Evolutionary conservation across 768 basidiomycete genomes (phyloP), one percentile per base, ranked within the genome.

Genomic region (Pulveroboletus frians): DNA sequence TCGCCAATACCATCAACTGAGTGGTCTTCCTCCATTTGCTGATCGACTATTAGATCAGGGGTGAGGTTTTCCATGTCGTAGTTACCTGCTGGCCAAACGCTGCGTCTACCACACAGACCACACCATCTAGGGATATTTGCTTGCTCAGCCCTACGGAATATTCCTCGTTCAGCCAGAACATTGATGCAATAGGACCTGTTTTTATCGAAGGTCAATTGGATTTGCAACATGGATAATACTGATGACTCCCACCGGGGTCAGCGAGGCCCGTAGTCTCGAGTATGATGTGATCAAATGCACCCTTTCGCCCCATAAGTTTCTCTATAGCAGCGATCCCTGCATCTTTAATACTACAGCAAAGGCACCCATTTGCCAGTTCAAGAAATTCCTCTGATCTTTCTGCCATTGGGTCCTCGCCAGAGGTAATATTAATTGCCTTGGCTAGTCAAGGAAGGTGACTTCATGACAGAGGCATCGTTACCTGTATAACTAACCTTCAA

Each of bases 311-410:
- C 88, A 93, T 91, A 48, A 97, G 73, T 60, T 88, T 88, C 67
- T 96, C 92, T 46, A 99, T 96, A 7, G 96, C 92, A 18, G 92
- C 89, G 0, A 89, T 78, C 2, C 96, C 96, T 10, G 83, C 76
- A 64, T 98, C 94, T 60, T 96, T 95, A 71, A 97, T 90, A 51
- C 92, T 94, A 65, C 96, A 99, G 69, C 96, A 99, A n/a, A 99
- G 67, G 66, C 96, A 98, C 15, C 96, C 96, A 65, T 99, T 95
- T 1, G 92, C 84, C 1, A 98, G 78, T 58, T 96, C 93, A 9
- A 99, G 79, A 60, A 95, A 82, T 60, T 94, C 91, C 63, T 92
- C 86, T 1, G 85, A 84, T 39, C 80, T 72, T 41, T 81, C 77
- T 15, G 77, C 82, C 11, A 76, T 69, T 8, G 82, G 82, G 56